Conservation (phyloP, 257 asterid species). For the Leptodermis oblonga region DNA sequence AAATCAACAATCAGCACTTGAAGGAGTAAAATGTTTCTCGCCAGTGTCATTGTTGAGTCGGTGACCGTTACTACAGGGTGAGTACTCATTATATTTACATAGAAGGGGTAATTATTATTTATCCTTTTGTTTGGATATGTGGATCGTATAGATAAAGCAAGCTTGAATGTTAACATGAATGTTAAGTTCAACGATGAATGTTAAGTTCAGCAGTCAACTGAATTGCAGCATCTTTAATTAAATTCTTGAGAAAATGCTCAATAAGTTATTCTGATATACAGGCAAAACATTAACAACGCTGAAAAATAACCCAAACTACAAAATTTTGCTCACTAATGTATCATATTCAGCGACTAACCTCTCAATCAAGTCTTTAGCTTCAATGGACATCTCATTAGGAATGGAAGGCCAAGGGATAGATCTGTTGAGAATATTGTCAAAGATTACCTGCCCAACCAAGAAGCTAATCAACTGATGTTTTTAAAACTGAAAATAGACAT, state of each 20-base stretch:
- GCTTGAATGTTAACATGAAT: neutral
- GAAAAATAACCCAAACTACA: neutral
- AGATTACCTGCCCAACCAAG: slow-evolving; percentile 57
- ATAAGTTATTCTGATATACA: neutral
- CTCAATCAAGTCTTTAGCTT: slow-evolving; percentile 79
- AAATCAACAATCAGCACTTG: neutral
- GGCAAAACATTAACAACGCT: neutral
- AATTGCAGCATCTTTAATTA: neutral
- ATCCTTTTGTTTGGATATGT: neutral
- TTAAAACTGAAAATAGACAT: too few species aligned
- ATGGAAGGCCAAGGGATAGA: slow-evolving; percentile 87
- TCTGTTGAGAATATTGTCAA: slow-evolving; percentile 82
- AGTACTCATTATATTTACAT: neutral
- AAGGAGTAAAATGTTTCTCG: neutral
- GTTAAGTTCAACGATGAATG: neutral
- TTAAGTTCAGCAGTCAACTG: neutral
- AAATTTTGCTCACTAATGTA: neutral
- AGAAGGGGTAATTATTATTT: neutral
- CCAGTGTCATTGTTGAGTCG: too few species aligned
- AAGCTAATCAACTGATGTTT: slow-evolving; percentile 18
- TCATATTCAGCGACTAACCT: slow-evolving; percentile 40
- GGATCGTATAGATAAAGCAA: neutral
- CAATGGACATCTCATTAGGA: slow-evolving; percentile 72
- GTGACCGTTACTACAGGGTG: neutral
- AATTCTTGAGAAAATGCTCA: neutral